Evolutionary conservation across 2,329 filamentous ascomycete species (phyloP).

Genomic region (Pestalotiopsis sp.): DNA sequence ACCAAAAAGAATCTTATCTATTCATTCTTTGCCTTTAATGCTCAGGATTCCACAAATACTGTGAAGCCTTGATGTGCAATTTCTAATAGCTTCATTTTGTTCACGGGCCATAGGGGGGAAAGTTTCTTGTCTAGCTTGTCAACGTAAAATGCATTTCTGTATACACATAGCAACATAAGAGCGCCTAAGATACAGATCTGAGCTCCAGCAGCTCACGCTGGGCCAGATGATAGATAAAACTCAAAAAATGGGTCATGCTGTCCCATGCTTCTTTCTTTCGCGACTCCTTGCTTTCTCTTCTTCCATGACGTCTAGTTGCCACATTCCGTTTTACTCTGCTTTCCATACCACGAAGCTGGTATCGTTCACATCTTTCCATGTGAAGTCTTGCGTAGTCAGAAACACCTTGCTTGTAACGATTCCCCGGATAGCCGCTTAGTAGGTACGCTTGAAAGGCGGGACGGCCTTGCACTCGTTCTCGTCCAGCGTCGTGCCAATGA

Average conservation of each 20-base stretch:
- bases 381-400: neutral
- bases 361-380: conserved; percentile 16
- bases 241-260: neutral
- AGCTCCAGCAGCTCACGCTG: conserved; percentile 7
- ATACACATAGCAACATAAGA: conserved; percentile 14
- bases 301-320: neutral
- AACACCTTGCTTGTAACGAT: neutral
- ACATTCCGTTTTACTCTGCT: neutral
- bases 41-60: neutral
- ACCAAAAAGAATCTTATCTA: too few relatives aligned
- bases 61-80: neutral
- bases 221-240: neutral
- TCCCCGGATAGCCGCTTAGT: conserved; percentile 45
- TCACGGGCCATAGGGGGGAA: neutral
- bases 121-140: neutral
- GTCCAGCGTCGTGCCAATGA: conserved; percentile 83
- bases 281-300: neutral
- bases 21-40: too few relatives aligned
- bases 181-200: conserved; percentile 15
- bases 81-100: too few relatives aligned
- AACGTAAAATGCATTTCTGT: conserved; percentile 15
- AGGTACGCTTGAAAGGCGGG: conserved; percentile 93
- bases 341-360: conserved; percentile 18
- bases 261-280: neutral
- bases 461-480: conserved; percentile 96